phyloP scores from a whole-genome alignment of 352 stramenopile genomes.

The Phytopythium montanum region DNA sequence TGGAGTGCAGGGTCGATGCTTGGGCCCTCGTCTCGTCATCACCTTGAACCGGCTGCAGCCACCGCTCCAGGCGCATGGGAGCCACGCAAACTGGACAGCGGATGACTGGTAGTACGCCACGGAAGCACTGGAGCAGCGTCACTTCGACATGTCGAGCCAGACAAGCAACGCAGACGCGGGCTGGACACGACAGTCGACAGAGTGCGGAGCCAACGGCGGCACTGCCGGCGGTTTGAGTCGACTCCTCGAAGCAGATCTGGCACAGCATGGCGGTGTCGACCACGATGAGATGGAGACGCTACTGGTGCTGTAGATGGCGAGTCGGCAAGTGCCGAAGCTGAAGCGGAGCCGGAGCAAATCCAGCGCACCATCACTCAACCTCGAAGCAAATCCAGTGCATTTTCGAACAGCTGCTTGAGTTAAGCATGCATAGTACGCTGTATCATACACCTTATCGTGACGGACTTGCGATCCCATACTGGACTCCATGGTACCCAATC shows the following conservation, averaged over 20 bases:
- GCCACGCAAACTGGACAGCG: conserved; percentile 28
- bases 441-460: no score
- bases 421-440: no score
- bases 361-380: no score
- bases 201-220: conserved; percentile 10
- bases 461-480: no score
- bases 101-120: conserved; percentile 22
- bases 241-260: conserved; percentile 31
- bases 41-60: conserved; percentile 9
- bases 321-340: no score
- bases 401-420: no score
- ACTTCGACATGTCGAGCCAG: conserved; percentile 22
- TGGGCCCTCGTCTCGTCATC: background rate
- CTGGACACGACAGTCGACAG: conserved; percentile 18
- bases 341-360: no score
- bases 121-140: conserved; percentile 23
- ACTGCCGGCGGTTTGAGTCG: conserved; percentile 4
- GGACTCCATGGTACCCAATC: no score
- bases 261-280: conserved; percentile 11
- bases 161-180: conserved; percentile 17
- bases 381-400: no score
- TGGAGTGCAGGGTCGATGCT: background rate
- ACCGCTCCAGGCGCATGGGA: conserved; percentile 18
- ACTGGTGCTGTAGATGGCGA: background rate
- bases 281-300: background rate